A percentile compares a stretch with the other conserved stretches of the same genome.
These are phyloP conservation scores for Chaetomium sp. DNA, from an alignment of 2,329 filamentous ascomycete species.

Conservation along the genomic window DNA sequence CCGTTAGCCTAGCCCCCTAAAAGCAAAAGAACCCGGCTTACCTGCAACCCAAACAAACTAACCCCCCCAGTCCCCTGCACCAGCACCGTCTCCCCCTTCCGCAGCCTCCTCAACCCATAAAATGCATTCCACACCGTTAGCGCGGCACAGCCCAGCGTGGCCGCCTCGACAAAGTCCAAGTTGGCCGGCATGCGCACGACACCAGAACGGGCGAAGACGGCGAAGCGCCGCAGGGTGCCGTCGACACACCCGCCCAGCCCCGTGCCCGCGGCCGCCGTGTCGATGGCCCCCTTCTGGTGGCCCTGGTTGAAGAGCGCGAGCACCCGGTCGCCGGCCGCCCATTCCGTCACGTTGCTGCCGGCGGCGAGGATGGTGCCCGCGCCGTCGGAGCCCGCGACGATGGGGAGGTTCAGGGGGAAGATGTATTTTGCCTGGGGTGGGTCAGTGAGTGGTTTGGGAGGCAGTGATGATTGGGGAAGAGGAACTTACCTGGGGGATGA, in stretches of 20 bases:
- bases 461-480: background rate
- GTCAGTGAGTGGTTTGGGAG: slow-evolving; percentile 14
- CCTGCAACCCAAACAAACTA: slow-evolving; percentile 64
- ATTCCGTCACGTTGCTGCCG: slow-evolving; percentile 51
- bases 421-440: slow-evolving; percentile 47
- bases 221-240: slow-evolving; percentile 69
- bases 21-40: background rate
- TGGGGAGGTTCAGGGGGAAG: slow-evolving; percentile 46
- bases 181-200: slow-evolving; percentile 64
- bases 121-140: slow-evolving; percentile 69
- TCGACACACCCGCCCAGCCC: slow-evolving; percentile 70
- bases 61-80: slow-evolving; percentile 74
- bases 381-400: slow-evolving; percentile 56
- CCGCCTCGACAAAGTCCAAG: slow-evolving; percentile 55
- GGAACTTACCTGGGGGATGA: slow-evolving; percentile 46
- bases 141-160: slow-evolving; percentile 61
- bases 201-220: slow-evolving; percentile 67
- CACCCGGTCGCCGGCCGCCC: slow-evolving; percentile 57
- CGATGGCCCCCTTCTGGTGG: slow-evolving; percentile 51
- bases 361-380: slow-evolving; percentile 57
- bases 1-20: background rate
- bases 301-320: slow-evolving; percentile 64
- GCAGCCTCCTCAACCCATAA: slow-evolving; percentile 57
- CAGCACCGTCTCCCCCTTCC: slow-evolving; percentile 61
- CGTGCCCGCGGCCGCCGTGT: slow-evolving; percentile 43